Percentiles rank a stretch among this genome's conserved stretches.
These are phyloP conservation scores for Prillingera fragicola DNA, from an alignment of 1,284 basidiomycete species.

Conservation along the genomic window DNA sequence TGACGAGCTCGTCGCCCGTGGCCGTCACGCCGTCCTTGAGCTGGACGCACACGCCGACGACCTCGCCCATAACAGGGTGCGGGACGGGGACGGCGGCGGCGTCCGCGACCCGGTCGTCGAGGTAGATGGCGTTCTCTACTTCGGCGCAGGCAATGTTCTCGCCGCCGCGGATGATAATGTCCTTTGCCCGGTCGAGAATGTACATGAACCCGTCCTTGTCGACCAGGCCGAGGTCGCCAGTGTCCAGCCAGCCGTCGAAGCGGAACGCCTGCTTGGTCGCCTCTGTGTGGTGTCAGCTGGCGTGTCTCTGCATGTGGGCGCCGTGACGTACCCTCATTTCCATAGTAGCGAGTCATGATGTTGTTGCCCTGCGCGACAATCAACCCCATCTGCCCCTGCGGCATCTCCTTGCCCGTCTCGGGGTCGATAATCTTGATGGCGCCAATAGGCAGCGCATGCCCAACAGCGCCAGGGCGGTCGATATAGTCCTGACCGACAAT, in stretches of 20 bases:
- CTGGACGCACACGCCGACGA: constrained; percentile 34
- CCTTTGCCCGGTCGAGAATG: constrained; percentile 18
- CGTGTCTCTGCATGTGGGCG: too few relatives aligned
- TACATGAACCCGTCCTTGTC: constrained; percentile 35
- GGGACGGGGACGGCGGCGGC: constrained; percentile 38
- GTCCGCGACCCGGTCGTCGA: constrained; percentile 29
- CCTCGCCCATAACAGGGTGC: constrained; percentile 34
- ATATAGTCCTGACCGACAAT: constrained; percentile 29
- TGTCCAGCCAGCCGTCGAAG: constrained; percentile 35
- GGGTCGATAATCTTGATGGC: constrained; percentile 34
- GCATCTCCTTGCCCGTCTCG: constrained; percentile 20
- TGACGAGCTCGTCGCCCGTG: constrained; percentile 9
- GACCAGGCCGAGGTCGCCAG: constrained; percentile 30
- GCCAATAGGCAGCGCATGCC: constrained; percentile 36
- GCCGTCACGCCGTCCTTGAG: constrained; percentile 17
- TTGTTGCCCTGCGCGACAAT: constrained; percentile 37
- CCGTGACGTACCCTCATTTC: too few relatives aligned
- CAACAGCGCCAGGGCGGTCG: constrained; percentile 14
- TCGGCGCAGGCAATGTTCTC: constrained; percentile 40
- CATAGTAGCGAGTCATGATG: constrained; percentile 40
- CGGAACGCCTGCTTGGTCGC: constrained; percentile 7
- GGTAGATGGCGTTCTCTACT: constrained; percentile 42
- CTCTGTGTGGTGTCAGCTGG: too few relatives aligned
- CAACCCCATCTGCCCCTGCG: constrained; percentile 25
- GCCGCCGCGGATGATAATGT: constrained; percentile 44